Percentiles rank a stretch among this genome's conserved stretches.
Conservation (phyloP, 495 filamentous ascomycete species). For the Podospora pseudoanserina region DNA sequence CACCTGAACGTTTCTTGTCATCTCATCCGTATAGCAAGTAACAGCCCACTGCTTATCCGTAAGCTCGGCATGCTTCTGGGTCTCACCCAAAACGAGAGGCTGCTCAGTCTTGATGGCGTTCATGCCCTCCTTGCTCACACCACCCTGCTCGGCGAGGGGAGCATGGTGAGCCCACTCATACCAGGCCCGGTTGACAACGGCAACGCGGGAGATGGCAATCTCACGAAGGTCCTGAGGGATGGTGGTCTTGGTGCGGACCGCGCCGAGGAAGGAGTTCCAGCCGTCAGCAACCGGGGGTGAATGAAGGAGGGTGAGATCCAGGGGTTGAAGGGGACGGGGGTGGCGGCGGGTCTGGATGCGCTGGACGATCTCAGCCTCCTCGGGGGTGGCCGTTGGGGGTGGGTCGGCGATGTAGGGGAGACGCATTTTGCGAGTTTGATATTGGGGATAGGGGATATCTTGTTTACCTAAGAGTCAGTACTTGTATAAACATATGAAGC, state of each 20-base stretch:
- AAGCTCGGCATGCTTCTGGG: slow-evolving; percentile 32
- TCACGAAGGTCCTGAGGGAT: slow-evolving; percentile 61
- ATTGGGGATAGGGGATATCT: slow-evolving; percentile 3
- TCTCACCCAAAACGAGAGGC: slow-evolving; percentile 7
- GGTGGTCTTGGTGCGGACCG: slow-evolving; percentile 63
- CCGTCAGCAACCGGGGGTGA: slow-evolving; percentile 68
- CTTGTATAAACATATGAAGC: background rate
- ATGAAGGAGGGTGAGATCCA: slow-evolving; percentile 74
- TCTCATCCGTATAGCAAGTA: slow-evolving; percentile 68
- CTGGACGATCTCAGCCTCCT: slow-evolving; percentile 54
- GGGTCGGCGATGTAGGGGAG: slow-evolving; percentile 64
- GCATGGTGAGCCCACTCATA: slow-evolving; percentile 79
- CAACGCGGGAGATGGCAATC: slow-evolving; percentile 70
- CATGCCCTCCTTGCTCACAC: slow-evolving; percentile 51
- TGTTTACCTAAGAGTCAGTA: background rate
- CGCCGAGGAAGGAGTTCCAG: slow-evolving; percentile 76
- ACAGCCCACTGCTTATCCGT: slow-evolving; percentile 60
- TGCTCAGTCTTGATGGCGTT: slow-evolving; percentile 30
- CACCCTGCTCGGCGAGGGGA: slow-evolving; percentile 51
- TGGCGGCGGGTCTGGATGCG: slow-evolving; percentile 61
- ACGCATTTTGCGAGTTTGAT: slow-evolving; percentile 54
- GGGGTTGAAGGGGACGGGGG: slow-evolving; percentile 59
- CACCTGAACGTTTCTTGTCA: slow-evolving; percentile 65
- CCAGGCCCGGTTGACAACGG: slow-evolving; percentile 66
- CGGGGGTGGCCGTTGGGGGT: slow-evolving; percentile 45